Percentiles rank a stretch among this genome's conserved stretches.
phyloP scores from a whole-genome alignment of 2,329 filamentous ascomycete genomes.

The Penicillium sp. region DNA sequence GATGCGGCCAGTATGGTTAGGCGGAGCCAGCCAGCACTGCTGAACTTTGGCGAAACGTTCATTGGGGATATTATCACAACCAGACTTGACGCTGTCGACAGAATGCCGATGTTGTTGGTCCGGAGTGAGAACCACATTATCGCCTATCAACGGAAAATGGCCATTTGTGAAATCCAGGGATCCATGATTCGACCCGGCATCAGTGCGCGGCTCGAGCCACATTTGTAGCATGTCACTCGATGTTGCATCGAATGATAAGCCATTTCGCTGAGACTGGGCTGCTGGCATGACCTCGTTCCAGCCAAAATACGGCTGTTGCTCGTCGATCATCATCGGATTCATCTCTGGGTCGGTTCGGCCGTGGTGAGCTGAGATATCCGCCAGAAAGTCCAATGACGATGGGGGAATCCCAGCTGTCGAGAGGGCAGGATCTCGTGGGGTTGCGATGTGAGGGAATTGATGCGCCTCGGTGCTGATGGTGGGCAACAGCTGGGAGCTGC shows the following conservation, averaged over 20 bases:
- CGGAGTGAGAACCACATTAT: slow-evolving; percentile 24
- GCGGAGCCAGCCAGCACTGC: slow-evolving; percentile 46
- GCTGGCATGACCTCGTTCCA: slow-evolving; percentile 34
- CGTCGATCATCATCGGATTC: slow-evolving; percentile 33
- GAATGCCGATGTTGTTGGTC: slow-evolving; percentile 30
- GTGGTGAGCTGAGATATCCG: slow-evolving; percentile 40
- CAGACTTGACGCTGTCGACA: slow-evolving; percentile 25
- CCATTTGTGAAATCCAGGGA: slow-evolving; percentile 35
- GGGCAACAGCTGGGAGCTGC: slow-evolving; percentile 23
- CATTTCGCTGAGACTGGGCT: slow-evolving; percentile 27
- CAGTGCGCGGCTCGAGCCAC: slow-evolving; percentile 41
- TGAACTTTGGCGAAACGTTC: slow-evolving; percentile 50
- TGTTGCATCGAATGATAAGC: slow-evolving; percentile 28
- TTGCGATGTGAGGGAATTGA: slow-evolving; percentile 20
- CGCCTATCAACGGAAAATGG: slow-evolving; percentile 29
- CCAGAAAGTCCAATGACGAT: slow-evolving; percentile 47
- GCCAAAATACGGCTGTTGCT: slow-evolving; percentile 35
- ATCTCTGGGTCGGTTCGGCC: slow-evolving; percentile 34
- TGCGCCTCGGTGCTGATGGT: slow-evolving; percentile 16
- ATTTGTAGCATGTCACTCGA: slow-evolving; percentile 41
- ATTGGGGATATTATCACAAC: slow-evolving; percentile 38
- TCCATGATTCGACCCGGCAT: slow-evolving; percentile 32
- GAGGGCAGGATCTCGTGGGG: slow-evolving; percentile 31
- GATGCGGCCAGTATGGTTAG: slow-evolving; percentile 42
- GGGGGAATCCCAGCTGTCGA: slow-evolving; percentile 35